Evolutionary conservation across 2,329 filamentous ascomycete species (phyloP).

Genomic region (Penicillium sp.): DNA sequence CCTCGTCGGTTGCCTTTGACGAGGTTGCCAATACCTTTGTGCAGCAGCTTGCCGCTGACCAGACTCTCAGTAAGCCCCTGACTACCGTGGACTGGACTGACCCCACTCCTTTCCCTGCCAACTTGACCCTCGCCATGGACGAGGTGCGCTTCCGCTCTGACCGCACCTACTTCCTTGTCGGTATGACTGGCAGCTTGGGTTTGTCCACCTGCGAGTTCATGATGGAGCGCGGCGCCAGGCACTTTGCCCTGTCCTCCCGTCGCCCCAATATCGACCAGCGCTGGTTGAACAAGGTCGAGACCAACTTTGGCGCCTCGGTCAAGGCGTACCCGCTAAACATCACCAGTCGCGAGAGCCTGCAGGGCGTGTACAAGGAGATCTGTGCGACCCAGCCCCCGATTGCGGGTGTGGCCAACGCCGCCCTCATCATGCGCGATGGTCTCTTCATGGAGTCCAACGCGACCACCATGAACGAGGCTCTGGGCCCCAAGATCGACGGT

Average conservation of each 20-base stretch:
- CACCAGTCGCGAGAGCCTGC: not conserved
- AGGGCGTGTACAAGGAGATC: not conserved
- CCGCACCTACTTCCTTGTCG: not conserved
- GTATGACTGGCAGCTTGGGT: not conserved
- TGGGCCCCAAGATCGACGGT: not conserved
- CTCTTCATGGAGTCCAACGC: not conserved
- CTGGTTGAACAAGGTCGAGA: not conserved
- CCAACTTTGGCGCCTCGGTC: not conserved
- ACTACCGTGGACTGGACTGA: not conserved
- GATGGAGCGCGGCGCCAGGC: not conserved
- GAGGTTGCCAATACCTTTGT: not conserved
- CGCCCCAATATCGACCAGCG: not conserved
- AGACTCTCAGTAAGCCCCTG: not conserved
- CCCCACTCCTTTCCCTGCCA: not conserved
- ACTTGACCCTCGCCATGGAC: not conserved
- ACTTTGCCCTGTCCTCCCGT: not conserved
- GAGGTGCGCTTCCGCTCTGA: not conserved
- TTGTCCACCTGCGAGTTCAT: not conserved
- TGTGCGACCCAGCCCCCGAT: not conserved
- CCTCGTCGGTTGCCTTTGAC: not conserved
- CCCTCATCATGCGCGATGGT: not conserved
- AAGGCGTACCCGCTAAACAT: not conserved
- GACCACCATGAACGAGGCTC: not conserved
- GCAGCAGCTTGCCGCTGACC: not conserved
- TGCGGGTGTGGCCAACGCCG: not conserved